A percentile compares a stretch with the other conserved stretches of the same genome.
phyloP scores from a whole-genome alignment of 768 basidiomycete genomes.

The Tephrocybe sp. region DNA sequence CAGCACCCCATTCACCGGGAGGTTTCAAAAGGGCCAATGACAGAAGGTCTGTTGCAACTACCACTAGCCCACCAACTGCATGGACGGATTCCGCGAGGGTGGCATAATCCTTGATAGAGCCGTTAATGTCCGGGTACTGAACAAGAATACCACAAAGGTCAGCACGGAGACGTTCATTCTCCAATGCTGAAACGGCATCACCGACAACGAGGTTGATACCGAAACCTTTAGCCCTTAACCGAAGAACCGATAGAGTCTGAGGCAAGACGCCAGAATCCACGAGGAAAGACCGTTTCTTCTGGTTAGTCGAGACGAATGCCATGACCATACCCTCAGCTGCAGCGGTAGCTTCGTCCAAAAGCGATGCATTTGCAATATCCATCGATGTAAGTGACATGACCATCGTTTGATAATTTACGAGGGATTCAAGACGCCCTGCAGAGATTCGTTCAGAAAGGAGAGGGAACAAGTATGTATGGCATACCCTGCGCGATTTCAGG shows the following conservation, averaged over 20 bases:
- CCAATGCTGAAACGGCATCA: constrained; percentile 48
- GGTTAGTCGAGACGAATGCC: constrained; percentile 66
- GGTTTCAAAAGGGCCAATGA: constrained; percentile 91
- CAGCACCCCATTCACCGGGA: constrained; percentile 98
- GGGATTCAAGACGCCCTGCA: constrained; percentile 88
- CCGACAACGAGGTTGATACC: constrained; percentile 79
- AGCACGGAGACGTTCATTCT: constrained; percentile 49
- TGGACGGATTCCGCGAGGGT: constrained; percentile 68
- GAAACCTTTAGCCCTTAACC: constrained; percentile 90
- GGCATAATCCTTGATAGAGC: constrained; percentile 72
- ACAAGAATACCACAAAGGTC: constrained; percentile 86
- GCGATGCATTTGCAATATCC: constrained; percentile 93
- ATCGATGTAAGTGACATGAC: constrained; percentile 90
- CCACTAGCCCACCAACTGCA: constrained; percentile 71
- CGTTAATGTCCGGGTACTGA: constrained; percentile 93
- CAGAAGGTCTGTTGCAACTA: constrained; percentile 88
- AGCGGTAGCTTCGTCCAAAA: constrained; percentile 93
- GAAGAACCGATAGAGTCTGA: constrained; percentile 87
- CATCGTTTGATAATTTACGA: constrained; percentile 97
- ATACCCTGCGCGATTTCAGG: constrained; percentile 97
- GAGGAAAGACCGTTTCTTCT: constrained; percentile 80
- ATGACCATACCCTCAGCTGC: constrained; percentile 98
- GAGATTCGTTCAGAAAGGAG: constrained; percentile 2
- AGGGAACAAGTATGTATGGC: constrained; percentile 10
- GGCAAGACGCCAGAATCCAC: constrained; percentile 82